Conservation (phyloP, 208 protist species). For the Wallacemonas sp. region DNA sequence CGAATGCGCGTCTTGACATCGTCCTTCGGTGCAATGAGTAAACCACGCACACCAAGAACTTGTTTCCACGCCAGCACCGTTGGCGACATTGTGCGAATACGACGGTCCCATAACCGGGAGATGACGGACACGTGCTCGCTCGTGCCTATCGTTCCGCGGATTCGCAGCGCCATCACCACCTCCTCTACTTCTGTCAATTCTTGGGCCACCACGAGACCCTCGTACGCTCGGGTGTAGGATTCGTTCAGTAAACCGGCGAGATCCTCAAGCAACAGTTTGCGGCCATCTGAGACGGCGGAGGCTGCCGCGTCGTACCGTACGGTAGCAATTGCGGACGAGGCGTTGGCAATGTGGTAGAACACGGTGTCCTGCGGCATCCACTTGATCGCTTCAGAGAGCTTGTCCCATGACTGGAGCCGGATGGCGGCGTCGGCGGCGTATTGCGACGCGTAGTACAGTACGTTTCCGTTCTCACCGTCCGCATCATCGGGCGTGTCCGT, state of each 20-base stretch:
- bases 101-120: constrained; percentile 86
- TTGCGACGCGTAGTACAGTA: constrained; percentile 69
- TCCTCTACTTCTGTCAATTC: constrained; percentile 99
- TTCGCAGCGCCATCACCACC: constrained; percentile 89
- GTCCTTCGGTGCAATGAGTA: constrained; percentile 91
- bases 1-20: constrained; percentile 96
- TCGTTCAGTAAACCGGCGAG: constrained; percentile 78
- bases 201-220: constrained; percentile 94
- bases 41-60: constrained; percentile 92
- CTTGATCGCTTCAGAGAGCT: constrained; percentile 39
- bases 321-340: constrained; percentile 50
- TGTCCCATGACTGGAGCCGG: constrained; percentile 74
- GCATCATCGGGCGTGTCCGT: constrained; percentile 16
- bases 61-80: constrained; percentile 96
- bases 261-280: constrained; percentile 67
- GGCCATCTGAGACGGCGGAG: constrained; percentile 46
- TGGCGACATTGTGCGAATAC: constrained; percentile 90
- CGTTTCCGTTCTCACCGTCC: constrained; percentile 45
- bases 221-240: constrained; percentile 92
- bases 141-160: constrained; percentile 49
- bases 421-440: constrained; percentile 87
- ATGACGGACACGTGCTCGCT: constrained; percentile 78
- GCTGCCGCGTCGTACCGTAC: constrained; percentile 57
- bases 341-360: constrained; percentile 60
- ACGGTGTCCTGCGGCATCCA: constrained; percentile 67